Evolutionary conservation across 345 rosid genomes (phyloP).

Genomic region (Rhodomyrtus tomentosa): DNA sequence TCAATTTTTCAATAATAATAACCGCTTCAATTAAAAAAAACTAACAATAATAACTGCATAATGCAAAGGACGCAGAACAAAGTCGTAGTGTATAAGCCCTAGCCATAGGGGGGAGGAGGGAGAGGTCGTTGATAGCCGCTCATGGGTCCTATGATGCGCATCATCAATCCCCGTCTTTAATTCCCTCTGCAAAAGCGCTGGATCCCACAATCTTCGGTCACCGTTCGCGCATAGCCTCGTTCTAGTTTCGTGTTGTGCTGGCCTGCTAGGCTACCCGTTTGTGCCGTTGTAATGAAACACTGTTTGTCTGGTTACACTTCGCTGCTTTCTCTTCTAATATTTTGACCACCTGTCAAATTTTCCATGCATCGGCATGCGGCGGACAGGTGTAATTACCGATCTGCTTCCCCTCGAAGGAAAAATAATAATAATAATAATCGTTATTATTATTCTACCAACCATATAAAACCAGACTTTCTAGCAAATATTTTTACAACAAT

Average conservation of each 20-base stretch:
- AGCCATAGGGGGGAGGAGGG: background rate
- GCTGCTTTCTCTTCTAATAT: background rate
- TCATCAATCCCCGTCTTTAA: background rate
- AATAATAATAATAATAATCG: too few species aligned
- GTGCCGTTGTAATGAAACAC: background rate
- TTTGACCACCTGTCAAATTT: background rate
- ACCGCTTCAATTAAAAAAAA: too few species aligned
- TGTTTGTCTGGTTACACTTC: background rate
- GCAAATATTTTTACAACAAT: background rate
- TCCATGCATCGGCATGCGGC: background rate
- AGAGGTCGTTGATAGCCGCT: background rate
- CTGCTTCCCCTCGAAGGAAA: background rate
- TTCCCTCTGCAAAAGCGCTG: background rate
- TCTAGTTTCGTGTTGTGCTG: background rate
- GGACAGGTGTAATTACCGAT: background rate
- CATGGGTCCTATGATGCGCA: conserved; percentile 4
- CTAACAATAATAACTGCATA: background rate
- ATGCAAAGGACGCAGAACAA: background rate
- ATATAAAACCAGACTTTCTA: background rate
- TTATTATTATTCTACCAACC: too few species aligned
- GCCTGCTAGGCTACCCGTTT: background rate
- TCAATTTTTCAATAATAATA: too few species aligned
- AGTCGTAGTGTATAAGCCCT: background rate
- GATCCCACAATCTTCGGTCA: background rate
- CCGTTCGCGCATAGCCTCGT: background rate